Evolutionary conservation across 345 rosid genomes (phyloP), one percentile per base, ranked within the genome.

Genomic region (Leavenworthia alabamica): DNA sequence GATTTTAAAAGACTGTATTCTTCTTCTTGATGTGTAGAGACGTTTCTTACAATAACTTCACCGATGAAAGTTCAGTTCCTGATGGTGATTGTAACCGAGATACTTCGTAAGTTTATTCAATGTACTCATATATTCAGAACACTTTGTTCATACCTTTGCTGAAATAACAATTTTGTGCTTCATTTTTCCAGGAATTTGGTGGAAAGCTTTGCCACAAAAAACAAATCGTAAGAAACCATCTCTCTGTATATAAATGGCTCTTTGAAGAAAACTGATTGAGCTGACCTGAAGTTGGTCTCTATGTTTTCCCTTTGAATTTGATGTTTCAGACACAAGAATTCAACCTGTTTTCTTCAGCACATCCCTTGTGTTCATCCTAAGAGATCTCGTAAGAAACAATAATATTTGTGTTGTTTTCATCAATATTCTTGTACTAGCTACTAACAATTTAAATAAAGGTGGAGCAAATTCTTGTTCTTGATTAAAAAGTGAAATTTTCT

Each of bases 31-130:
- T 79, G 53, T 64, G 53, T 77, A 88, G 96, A 61, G 94, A 91
- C 78, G 66, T 88, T 58, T 88, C 98, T 23, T 75, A 65, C 66
- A 91, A 91, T 64, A 83, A 86, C 68, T 88, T 91, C 64, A 81
- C 90, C 0, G 76, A 77, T 80, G 85, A 71, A 56, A 69, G 70
- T 75, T 78, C 96, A 60, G 69, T 80, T 72, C 85, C 80, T 12
- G 5, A 2, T 24, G 3, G 36, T 14, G 76, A 65, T 11, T 91
- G 98, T 69, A 68, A 67, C 56, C 74, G 62, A 69, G 90, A 78
- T 67, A 86, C 80, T 13, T 85, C 77, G 96, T 88, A 80, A 82
- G 94, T 70, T 35, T 39, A 35, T 37, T 52, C 41, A 37, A 4
- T n/a, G n/a, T 39, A 58, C 51, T 17, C 47, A 12, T 63, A 16